Conservation (phyloP, 2,329 filamentous ascomycete genomes). For the Aureobasidium sp. region DNA sequence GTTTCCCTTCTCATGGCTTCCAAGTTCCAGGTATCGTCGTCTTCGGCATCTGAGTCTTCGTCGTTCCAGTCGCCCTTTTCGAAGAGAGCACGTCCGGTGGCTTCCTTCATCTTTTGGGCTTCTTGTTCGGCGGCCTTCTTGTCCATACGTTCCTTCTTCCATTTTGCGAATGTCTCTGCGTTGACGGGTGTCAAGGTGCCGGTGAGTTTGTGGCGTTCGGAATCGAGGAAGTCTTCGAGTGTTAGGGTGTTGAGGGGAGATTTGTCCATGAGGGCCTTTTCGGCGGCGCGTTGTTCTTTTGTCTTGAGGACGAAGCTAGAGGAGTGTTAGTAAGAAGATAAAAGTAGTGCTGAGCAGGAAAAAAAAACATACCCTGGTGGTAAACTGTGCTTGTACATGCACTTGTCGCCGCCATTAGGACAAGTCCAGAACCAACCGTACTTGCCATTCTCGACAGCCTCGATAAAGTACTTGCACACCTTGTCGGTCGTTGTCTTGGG, state of each 20-base stretch:
- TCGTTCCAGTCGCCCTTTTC: constrained; percentile 89
- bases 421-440: constrained; percentile 99
- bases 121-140: constrained; percentile 96
- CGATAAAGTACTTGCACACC: constrained; percentile 98
- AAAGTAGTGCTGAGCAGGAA: background rate
- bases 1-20: constrained; percentile 80
- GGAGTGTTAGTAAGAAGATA: constrained; percentile 5
- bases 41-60: constrained; percentile 58
- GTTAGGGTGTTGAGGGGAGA: constrained; percentile 90
- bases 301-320: constrained; percentile 90
- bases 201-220: constrained; percentile 88
- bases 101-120: constrained; percentile 85
- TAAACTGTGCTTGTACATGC: constrained; percentile 96
- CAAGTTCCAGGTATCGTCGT: constrained; percentile 69
- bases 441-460: constrained; percentile 95
- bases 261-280: constrained; percentile 95
- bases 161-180: constrained; percentile 85
- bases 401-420: constrained; percentile 93
- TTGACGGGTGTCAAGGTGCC: constrained; percentile 91
- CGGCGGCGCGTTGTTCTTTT: constrained; percentile 89
- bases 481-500: constrained; percentile 93
- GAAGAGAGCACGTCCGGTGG: constrained; percentile 89
- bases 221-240: constrained; percentile 94
- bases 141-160: constrained; percentile 89
- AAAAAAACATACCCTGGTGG: constrained; percentile 71